These are phyloP conservation scores for Cryoendolithus antarcticus DNA, from an alignment of 2,329 filamentous ascomycete species.

Conservation along the genomic window DNA sequence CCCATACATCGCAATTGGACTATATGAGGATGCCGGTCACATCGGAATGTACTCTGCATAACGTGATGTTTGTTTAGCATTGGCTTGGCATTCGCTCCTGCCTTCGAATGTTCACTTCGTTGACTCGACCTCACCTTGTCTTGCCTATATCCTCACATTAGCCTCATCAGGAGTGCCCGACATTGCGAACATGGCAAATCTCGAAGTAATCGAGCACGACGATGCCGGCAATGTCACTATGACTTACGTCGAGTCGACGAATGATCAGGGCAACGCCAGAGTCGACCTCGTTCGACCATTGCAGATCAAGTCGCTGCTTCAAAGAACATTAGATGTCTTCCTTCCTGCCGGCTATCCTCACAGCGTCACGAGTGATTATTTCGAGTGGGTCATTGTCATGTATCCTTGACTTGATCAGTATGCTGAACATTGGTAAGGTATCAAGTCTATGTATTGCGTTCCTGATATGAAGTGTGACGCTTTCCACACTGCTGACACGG, in stretches of 20 bases:
- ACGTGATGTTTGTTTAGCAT: too few relatives aligned
- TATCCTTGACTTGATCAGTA: not conserved
- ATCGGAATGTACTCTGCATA: too few relatives aligned
- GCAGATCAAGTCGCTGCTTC: constrained; percentile 18
- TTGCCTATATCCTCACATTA: too few relatives aligned
- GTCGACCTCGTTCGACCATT: constrained; percentile 6
- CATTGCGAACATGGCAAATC: not conserved
- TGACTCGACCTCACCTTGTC: too few relatives aligned
- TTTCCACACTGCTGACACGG: not conserved
- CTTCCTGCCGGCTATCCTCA: constrained; percentile 79
- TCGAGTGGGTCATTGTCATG: constrained; percentile 45
- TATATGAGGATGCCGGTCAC: too few relatives aligned
- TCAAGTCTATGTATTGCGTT: constrained; percentile 49
- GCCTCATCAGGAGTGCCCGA: too few relatives aligned
- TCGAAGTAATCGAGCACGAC: constrained; percentile 30
- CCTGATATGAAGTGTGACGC: not conserved
- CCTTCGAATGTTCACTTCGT: too few relatives aligned
- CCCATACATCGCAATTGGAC: too few relatives aligned
- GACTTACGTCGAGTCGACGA: constrained; percentile 36
- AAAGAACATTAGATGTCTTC: constrained; percentile 55
- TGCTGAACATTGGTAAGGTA: constrained; percentile 34
- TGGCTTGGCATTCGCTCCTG: too few relatives aligned
- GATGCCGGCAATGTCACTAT: constrained; percentile 37
- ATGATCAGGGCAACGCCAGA: constrained; percentile 8
- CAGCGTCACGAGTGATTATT: constrained; percentile 74